These are phyloP conservation scores for Leishmania gerbilli DNA, from an alignment of 208 protist genomes.

Conservation along the genomic window DNA sequence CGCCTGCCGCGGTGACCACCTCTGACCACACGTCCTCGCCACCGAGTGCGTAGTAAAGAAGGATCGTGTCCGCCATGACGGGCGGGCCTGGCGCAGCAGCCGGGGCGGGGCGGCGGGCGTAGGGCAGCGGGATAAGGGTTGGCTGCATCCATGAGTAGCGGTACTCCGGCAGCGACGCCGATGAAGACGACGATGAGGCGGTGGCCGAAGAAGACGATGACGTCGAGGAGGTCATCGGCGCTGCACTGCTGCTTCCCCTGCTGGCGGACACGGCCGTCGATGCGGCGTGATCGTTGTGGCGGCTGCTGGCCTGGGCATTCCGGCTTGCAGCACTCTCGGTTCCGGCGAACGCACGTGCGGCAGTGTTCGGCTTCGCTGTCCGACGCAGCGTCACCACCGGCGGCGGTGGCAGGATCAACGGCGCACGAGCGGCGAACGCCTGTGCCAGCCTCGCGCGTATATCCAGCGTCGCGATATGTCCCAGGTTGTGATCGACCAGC, in stretches of 20 bases:
- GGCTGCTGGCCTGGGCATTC: not conserved
- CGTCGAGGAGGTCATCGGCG: not conserved
- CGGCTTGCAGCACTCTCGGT: not conserved
- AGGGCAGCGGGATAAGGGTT: constrained; percentile 21
- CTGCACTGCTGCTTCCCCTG: not conserved
- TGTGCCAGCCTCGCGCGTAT: constrained; percentile 7
- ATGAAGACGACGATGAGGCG: not conserved
- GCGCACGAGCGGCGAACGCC: not conserved
- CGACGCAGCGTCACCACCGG: not conserved
- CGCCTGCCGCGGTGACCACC: not conserved
- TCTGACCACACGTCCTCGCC: constrained; percentile 23
- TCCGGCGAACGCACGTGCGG: not conserved
- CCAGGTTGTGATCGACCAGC: constrained; percentile 25
- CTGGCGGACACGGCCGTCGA: not conserved
- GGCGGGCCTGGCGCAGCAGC: not conserved
- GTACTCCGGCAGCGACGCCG: constrained; percentile 14
- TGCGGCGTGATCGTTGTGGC: not conserved
- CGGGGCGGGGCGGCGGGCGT: not conserved
- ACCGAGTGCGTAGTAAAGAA: constrained; percentile 28
- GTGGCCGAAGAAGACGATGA: not conserved
- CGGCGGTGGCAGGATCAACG: not conserved
- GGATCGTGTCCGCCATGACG: constrained; percentile 12
- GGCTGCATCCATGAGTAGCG: constrained; percentile 29
- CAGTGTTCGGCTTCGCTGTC: not conserved
- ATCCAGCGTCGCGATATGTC: constrained; percentile 19